Percentiles rank a stretch among this genome's conserved stretches.
phyloP scores from a whole-genome alignment of 2,329 filamentous ascomycete species.

The Alternaria angustiovoidea region DNA sequence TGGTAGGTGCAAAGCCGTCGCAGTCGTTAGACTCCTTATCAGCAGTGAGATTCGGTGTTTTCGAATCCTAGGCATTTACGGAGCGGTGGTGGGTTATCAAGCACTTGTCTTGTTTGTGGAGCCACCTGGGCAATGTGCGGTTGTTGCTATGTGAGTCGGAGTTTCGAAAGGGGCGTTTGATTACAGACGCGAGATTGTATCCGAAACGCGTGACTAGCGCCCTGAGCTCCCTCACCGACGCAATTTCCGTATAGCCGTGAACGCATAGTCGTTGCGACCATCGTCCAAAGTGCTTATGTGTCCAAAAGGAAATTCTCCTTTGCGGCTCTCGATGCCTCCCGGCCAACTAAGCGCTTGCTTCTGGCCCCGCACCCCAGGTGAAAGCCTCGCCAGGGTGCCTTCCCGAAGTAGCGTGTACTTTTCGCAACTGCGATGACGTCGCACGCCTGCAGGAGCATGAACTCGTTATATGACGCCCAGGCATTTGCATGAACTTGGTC shows the following conservation, averaged over 20 bases:
- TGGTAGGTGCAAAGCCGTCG: slow-evolving; percentile 17
- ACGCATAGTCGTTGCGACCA: slow-evolving; percentile 8
- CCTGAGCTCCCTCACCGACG: slow-evolving; percentile 11
- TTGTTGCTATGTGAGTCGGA: slow-evolving; percentile 32
- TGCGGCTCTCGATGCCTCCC: not conserved
- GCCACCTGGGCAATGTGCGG: slow-evolving; percentile 31
- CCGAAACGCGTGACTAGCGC: slow-evolving; percentile 36
- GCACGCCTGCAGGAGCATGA: slow-evolving; percentile 1
- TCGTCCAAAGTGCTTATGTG: not conserved
- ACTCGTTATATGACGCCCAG: not conserved
- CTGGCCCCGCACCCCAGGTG: slow-evolving; percentile 19
- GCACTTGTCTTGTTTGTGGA: slow-evolving; percentile 17
- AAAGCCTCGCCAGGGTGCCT: slow-evolving; percentile 12
- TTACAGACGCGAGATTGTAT: slow-evolving; percentile 37
- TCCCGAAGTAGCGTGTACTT: slow-evolving; percentile 11
- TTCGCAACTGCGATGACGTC: slow-evolving; percentile 20
- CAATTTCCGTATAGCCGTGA: slow-evolving; percentile 16
- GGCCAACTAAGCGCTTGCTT: slow-evolving; percentile 4
- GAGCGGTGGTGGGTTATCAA: slow-evolving; percentile 12
- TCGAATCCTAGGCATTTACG: slow-evolving; percentile 25
- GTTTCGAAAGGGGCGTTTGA: slow-evolving; percentile 33
- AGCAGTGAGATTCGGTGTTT: slow-evolving; percentile 23
- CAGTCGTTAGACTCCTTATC: slow-evolving; percentile 22
- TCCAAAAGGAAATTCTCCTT: slow-evolving; percentile 12
- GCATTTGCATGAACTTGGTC: not conserved